A percentile compares a stretch with the other conserved stretches of the same genome.
These are phyloP conservation scores for Proliferodiscus dingleyae DNA, from an alignment of 2,329 filamentous ascomycete species.

Conservation along the genomic window DNA sequence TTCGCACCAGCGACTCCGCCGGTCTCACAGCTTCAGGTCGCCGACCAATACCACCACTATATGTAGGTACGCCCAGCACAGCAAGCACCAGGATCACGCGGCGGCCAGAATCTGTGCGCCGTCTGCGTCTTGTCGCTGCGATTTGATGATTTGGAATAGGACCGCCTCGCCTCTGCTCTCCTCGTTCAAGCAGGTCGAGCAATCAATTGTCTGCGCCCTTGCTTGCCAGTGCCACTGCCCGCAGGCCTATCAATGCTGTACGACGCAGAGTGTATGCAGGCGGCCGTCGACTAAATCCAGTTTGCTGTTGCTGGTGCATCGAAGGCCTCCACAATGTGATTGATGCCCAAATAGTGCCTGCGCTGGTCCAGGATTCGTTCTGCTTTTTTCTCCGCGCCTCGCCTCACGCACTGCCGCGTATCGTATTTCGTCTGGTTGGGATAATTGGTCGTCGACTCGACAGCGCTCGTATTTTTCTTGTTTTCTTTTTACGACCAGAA, in stretches of 20 bases:
- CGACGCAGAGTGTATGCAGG: constrained; percentile 22
- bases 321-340: constrained; percentile 22
- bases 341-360: constrained; percentile 26
- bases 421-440: background rate
- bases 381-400: constrained; percentile 3
- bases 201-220: constrained; percentile 4
- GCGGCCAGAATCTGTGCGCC: constrained; percentile 7
- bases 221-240: constrained; percentile 7
- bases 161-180: background rate
- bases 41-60: constrained; percentile 20
- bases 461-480: background rate
- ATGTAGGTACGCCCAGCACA: constrained; percentile 10
- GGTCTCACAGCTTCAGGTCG: constrained; percentile 11
- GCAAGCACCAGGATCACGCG: constrained; percentile 17
- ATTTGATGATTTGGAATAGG: background rate
- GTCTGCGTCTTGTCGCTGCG: background rate
- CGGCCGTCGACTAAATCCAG: constrained; percentile 24
- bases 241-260: constrained; percentile 19
- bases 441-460: constrained; percentile 1
- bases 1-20: background rate
- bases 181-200: too few species aligned
- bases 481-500: too few species aligned
- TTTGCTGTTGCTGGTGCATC: background rate
- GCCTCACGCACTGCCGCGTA: constrained; percentile 1
- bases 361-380: background rate